These are phyloP conservation scores for Cyphellophora europaea DNA, from an alignment of 2,329 filamentous ascomycete genomes.

Conservation along the genomic window DNA sequence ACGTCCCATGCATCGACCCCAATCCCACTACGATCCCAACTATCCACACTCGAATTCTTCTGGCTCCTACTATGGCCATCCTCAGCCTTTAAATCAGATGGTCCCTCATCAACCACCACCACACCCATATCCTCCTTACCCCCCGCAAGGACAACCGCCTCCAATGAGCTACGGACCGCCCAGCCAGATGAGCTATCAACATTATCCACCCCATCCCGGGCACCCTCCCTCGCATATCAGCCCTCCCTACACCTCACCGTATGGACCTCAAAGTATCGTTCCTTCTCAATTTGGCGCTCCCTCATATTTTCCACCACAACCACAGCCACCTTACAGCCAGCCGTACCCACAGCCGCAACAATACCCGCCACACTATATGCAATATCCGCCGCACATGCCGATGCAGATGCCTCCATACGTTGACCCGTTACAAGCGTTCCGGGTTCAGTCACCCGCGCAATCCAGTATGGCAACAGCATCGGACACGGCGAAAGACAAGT, in stretches of 20 bases:
- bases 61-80: slow-evolving; percentile 21
- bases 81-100: slow-evolving; percentile 12
- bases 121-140: too few species aligned
- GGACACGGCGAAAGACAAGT: slow-evolving; percentile 27
- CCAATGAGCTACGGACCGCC: too few species aligned
- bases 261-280: slow-evolving; percentile 28
- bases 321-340: background rate
- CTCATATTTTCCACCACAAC: background rate
- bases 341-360: slow-evolving; percentile 4
- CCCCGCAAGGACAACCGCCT: too few species aligned
- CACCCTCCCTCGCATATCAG: slow-evolving; percentile 14
- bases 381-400: slow-evolving; percentile 25
- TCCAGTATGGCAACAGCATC: slow-evolving; percentile 9
- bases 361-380: slow-evolving; percentile 25
- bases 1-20: slow-evolving; percentile 16
- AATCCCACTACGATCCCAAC: slow-evolving; percentile 19
- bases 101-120: slow-evolving; percentile 12
- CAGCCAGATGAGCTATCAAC: slow-evolving; percentile 17
- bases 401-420: slow-evolving; percentile 19
- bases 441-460: background rate
- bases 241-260: slow-evolving; percentile 21
- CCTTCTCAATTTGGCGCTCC: slow-evolving; percentile 23
- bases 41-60: slow-evolving; percentile 33
- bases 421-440: background rate
- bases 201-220: background rate